Evolutionary conservation across 176 grass and related monocot genomes (phyloP), one percentile per base, ranked within the genome.

Genomic region (Panicum miliaceum): DNA sequence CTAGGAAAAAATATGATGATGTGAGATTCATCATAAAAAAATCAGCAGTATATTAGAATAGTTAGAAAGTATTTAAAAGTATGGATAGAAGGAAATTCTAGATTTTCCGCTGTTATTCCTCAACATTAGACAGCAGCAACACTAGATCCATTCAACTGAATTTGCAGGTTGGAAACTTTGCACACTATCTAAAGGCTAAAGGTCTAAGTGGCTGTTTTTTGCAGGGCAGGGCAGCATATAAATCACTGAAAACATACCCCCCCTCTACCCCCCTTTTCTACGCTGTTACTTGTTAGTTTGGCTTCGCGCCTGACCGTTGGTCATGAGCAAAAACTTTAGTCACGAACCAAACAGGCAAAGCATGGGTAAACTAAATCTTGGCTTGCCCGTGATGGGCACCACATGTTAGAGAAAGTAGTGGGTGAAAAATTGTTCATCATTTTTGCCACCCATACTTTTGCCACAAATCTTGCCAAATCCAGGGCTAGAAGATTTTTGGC

Each of bases 1-100:
- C 42, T 73, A 78, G 66, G 73, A 90, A 72, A 79, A 51, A 73
- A 32, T 66, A 64, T 57, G 35, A 82, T 70, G 20, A 18, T 12
- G 11, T 6, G 4, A 82, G 25, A 23, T 3, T 83, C 37, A 53
- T 62, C 18, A 69, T 38, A 48, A 37, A 73, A 4, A 64, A 64
- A 65, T 29, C 0, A 69, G 3, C 15, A 82, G 15, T 20, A 77
- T 77, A 15, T n/a, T 72, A 12, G 4, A 16, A 32, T 61, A 54
- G 53, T 34, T 70, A 1, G 1, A 22, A 69, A 62, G 65, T 10
- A 82, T 87, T 6, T 32, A 32, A 32, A 32, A 32, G 29, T 32
- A 32, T 32, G 29, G 29, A 32, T 32, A 32, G 29, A 32, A 32
- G 29, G 29, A 32, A 32, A 32, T 32, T 32, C 29, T 1, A 32